These are phyloP conservation scores for Mycena floridula DNA, from an alignment of 768 basidiomycete species.

Conservation along the genomic window DNA sequence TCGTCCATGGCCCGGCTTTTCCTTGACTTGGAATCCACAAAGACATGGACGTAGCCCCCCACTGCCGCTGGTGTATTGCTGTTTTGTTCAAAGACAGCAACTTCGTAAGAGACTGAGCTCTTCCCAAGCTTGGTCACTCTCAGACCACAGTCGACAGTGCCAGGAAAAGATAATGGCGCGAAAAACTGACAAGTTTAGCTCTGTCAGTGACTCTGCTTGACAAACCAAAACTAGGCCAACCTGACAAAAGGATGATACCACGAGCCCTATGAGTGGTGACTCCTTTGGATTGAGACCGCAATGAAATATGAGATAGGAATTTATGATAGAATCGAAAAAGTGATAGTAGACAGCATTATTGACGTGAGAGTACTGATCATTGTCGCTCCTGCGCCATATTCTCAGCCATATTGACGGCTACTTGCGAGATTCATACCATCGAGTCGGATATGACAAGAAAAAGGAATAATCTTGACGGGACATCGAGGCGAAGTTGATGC, in stretches of 20 bases:
- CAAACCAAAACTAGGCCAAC: constrained; percentile 20
- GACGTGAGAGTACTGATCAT: constrained; percentile 79
- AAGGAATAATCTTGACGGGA: constrained; percentile 59
- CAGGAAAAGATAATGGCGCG: constrained; percentile 66
- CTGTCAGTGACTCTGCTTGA: background rate
- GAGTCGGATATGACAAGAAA: constrained; percentile 57
- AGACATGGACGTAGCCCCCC: constrained; percentile 20
- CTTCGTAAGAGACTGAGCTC: constrained; percentile 75
- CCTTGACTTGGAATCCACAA: background rate
- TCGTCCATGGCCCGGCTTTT: background rate
- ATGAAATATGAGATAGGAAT: constrained; percentile 66
- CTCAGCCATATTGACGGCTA: background rate
- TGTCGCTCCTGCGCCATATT: constrained; percentile 61
- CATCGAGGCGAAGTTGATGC: too few species aligned
- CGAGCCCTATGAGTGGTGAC: constrained; percentile 62
- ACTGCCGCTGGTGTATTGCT: constrained; percentile 35
- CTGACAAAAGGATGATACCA: constrained; percentile 72
- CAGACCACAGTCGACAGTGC: constrained; percentile 63
- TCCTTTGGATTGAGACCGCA: constrained; percentile 50
- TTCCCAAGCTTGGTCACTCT: constrained; percentile 61
- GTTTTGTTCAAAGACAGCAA: constrained; percentile 63
- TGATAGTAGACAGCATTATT: constrained; percentile 82
- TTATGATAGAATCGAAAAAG: constrained; percentile 77
- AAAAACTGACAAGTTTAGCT: constrained; percentile 66
- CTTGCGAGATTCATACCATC: constrained; percentile 45